Percentiles rank a stretch among this genome's conserved stretches.
phyloP scores from a whole-genome alignment of 1,139 yeast genomes.

The Saccharomycopsis hybrid region DNA sequence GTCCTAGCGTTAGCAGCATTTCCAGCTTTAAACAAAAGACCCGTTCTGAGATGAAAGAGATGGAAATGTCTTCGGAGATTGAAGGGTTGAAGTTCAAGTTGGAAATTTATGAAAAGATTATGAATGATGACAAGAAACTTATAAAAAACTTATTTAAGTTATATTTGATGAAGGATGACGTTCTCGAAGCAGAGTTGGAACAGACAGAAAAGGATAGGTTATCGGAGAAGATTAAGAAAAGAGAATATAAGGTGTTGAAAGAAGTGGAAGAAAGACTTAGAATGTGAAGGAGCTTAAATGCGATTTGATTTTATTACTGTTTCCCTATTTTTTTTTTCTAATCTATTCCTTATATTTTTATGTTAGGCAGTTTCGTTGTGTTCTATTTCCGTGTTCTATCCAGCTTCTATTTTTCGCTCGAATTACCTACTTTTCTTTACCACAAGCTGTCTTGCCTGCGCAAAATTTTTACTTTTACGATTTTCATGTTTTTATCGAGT shows the following conservation, averaged over 20 bases:
- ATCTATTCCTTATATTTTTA: no score
- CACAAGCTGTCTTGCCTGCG: background rate
- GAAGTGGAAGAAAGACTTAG: conserved; percentile 18
- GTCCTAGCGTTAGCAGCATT: conserved; percentile 12
- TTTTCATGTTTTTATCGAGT: background rate
- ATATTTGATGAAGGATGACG: conserved; percentile 20
- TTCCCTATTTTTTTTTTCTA: background rate
- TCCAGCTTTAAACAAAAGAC: background rate
- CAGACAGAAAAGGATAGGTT: conserved; percentile 1
- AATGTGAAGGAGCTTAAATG: background rate
- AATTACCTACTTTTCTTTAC: no score
- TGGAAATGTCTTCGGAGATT: conserved; percentile 16
- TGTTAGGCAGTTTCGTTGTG: background rate
- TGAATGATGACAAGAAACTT: conserved; percentile 38
- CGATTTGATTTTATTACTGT: background rate
- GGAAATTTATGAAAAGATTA: conserved; percentile 39
- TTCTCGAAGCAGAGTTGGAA: no score
- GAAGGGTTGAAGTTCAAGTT: conserved; percentile 37
- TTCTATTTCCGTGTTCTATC: background rate
- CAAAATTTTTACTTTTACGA: background rate
- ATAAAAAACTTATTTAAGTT: conserved; percentile 19
- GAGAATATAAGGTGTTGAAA: conserved; percentile 16
- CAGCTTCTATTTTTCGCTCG: background rate
- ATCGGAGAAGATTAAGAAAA: conserved; percentile 9
- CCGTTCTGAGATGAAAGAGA: conserved; percentile 14